Evolutionary conservation across 805 yeast genomes (phyloP).

Genomic region (Candida manassasensis): DNA sequence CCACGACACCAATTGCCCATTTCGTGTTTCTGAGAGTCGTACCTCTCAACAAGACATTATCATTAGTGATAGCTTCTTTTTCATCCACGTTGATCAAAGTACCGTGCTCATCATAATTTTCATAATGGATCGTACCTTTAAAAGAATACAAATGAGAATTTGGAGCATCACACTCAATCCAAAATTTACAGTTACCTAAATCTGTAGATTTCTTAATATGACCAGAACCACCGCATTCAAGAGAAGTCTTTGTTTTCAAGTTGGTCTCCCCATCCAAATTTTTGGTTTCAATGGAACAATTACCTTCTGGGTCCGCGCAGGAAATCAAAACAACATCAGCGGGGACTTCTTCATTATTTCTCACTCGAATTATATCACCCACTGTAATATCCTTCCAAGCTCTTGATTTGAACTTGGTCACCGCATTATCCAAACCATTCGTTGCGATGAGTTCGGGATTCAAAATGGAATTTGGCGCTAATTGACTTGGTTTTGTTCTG

Average conservation of each 20-base stretch:
- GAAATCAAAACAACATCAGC: slow-evolving; percentile 66
- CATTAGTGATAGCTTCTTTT: slow-evolving; percentile 55
- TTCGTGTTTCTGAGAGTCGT: slow-evolving; percentile 68
- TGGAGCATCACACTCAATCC: slow-evolving; percentile 73
- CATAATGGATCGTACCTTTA: slow-evolving; percentile 61
- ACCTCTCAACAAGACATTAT: slow-evolving; percentile 68
- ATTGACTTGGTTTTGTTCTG: slow-evolving; percentile 9
- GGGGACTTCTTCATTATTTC: slow-evolving; percentile 74
- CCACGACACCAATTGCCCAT: slow-evolving; percentile 70
- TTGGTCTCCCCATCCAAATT: slow-evolving; percentile 84
- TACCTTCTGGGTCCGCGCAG: slow-evolving; percentile 63
- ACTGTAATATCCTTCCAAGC: slow-evolving; percentile 69
- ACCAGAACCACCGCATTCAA: slow-evolving; percentile 46
- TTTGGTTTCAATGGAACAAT: slow-evolving; percentile 75
- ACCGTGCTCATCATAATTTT: slow-evolving; percentile 29
- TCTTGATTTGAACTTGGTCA: slow-evolving; percentile 36
- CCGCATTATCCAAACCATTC: slow-evolving; percentile 3
- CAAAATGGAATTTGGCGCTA: slow-evolving; percentile 16
- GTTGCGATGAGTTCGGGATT: slow-evolving; percentile 15
- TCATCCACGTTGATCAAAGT: slow-evolving; percentile 30
- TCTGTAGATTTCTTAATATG: slow-evolving; percentile 53
- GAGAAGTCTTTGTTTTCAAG: slow-evolving; percentile 53
- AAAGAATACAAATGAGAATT: slow-evolving; percentile 58
- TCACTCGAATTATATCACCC: slow-evolving; percentile 68
- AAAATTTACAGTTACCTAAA: slow-evolving; percentile 51